Evolutionary conservation across 768 basidiomycete genomes (phyloP).

Genomic region (Termitomyces sp.): DNA sequence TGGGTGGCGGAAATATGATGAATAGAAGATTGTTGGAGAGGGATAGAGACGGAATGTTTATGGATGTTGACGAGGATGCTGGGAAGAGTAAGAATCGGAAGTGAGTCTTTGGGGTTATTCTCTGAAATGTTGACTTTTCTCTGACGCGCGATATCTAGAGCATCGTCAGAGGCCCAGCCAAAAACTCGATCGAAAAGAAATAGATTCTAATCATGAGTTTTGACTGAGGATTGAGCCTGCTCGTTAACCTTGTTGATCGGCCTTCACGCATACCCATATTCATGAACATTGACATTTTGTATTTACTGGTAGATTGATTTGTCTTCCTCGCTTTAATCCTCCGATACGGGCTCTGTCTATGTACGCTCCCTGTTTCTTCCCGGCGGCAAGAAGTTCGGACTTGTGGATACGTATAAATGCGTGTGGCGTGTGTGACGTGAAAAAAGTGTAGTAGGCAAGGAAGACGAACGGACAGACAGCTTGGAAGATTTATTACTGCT

Average conservation of each 20-base stretch:
- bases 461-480: not conserved
- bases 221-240: not conserved
- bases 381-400: not conserved
- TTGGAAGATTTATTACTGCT: not conserved
- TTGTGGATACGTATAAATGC: not conserved
- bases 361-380: not conserved
- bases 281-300: not conserved
- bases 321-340: not conserved
- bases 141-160: constrained; percentile 19
- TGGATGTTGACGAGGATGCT: constrained; percentile 64
- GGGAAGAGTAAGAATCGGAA: constrained; percentile 56
- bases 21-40: constrained; percentile 13
- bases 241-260: not conserved
- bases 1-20: constrained; percentile 19
- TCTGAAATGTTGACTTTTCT: not conserved
- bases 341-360: not conserved
- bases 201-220: constrained; percentile 41
- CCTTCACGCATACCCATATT: not conserved
- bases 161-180: constrained; percentile 33
- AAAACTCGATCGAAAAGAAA: constrained; percentile 56
- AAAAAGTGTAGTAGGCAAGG: not conserved
- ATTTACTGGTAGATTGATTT: not conserved
- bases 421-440: not conserved
- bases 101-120: constrained; percentile 30
- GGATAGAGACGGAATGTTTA: constrained; percentile 32